Conservation (phyloP, 257 asterid genomes). For the Linaria vulgaris region DNA sequence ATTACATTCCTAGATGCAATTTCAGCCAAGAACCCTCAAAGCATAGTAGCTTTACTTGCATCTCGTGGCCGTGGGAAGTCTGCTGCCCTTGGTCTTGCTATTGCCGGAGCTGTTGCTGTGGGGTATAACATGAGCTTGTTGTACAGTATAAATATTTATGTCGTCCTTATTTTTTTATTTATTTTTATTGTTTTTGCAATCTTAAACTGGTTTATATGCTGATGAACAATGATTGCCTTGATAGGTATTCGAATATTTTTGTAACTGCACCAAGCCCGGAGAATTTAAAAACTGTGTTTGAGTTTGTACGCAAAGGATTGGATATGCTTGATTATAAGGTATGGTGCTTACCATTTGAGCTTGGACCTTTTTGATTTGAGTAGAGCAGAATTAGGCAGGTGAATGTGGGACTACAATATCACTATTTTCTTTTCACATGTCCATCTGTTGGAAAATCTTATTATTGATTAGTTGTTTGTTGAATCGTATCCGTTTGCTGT, state of each 20-base stretch:
- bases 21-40: slow-evolving; percentile 77
- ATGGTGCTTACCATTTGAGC: neutral
- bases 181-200: too few species aligned
- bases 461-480: slow-evolving; percentile 3
- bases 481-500: neutral
- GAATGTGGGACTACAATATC: neutral
- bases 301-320: too few species aligned
- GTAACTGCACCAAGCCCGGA: slow-evolving; percentile 96
- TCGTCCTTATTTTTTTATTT: too few species aligned
- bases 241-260: slow-evolving; percentile 82
- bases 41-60: slow-evolving; percentile 94
- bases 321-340: too few species aligned
- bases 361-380: neutral
- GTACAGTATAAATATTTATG: too few species aligned
- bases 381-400: neutral
- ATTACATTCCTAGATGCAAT: slow-evolving; percentile 78
- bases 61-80: too few species aligned
- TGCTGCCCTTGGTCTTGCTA: too few species aligned
- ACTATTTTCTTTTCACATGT: neutral
- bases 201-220: too few species aligned
- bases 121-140: too few species aligned
- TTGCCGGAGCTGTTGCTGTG: too few species aligned
- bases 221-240: too few species aligned
- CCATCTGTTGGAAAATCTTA: slow-evolving; percentile 2
- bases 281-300: slow-evolving; percentile 78